These are phyloP conservation scores for Gracilaria gracilis DNA, from an alignment of 23 red algal genomes.

Conservation along the genomic window DNA sequence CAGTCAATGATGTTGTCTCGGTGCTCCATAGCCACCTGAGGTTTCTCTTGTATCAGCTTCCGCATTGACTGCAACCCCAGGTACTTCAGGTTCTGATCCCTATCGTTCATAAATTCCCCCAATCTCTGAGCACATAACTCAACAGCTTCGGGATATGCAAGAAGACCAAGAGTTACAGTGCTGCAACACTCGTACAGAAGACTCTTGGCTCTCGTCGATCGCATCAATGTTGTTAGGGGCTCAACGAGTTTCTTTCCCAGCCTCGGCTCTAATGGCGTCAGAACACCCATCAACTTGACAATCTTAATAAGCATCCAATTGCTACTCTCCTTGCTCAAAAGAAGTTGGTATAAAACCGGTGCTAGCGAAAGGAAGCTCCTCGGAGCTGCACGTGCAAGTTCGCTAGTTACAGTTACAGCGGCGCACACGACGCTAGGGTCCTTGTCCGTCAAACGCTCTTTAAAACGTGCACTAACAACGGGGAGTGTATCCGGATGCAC, in stretches of 20 bases:
- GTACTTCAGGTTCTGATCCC: constrained; percentile 97
- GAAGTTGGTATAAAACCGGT: constrained; percentile 79
- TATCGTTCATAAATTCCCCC: constrained; percentile 81
- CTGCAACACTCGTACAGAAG: constrained; percentile 96
- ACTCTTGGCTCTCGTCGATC: constrained; percentile 88
- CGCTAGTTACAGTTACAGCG: constrained; percentile 84
- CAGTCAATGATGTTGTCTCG: constrained; percentile 83
- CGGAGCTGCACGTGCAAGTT: constrained; percentile 82
- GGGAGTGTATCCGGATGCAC: constrained; percentile 79
- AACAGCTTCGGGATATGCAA: constrained; percentile 68
- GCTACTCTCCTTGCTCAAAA: constrained; percentile 74
- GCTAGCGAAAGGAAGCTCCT: constrained; percentile 74
- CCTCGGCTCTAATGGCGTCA: constrained; percentile 83
- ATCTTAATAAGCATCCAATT: constrained; percentile 99
- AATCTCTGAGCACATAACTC: constrained; percentile 75
- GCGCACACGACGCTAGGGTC: constrained; percentile 89
- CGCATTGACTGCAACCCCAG: constrained; percentile 86
- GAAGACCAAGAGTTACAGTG: constrained; percentile 69
- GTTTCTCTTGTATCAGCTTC: constrained; percentile 57
- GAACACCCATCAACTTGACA: constrained; percentile 89
- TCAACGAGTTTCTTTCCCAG: constrained; percentile 90
- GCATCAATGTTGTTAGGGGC: constrained; percentile 80
- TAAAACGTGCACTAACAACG: constrained; percentile 71
- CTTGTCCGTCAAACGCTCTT: constrained; percentile 76
- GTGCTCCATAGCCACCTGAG: constrained; percentile 74